These are phyloP conservation scores for Rachicladosporium sp. DNA, from an alignment of 2,329 filamentous ascomycete species.

Conservation along the genomic window DNA sequence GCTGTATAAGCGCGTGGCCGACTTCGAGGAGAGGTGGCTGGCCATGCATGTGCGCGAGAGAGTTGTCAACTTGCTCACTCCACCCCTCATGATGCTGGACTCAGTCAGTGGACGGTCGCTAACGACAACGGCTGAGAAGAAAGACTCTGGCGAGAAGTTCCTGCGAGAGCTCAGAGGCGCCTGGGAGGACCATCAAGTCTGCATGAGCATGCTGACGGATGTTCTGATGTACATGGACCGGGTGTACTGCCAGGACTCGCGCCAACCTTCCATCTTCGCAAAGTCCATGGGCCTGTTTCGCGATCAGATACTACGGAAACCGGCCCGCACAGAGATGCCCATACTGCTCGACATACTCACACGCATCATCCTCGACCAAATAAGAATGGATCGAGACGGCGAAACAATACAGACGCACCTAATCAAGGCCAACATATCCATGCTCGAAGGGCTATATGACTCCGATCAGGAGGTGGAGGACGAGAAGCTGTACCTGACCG, in stretches of 20 bases:
- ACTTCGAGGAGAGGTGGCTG: slow-evolving; percentile 76
- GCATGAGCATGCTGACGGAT: slow-evolving; percentile 94
- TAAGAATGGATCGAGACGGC: slow-evolving; percentile 82
- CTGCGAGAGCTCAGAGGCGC: slow-evolving; percentile 60
- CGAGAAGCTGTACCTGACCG: slow-evolving; percentile 69
- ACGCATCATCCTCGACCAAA: slow-evolving; percentile 74
- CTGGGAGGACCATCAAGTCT: slow-evolving; percentile 82
- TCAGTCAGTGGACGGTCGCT: slow-evolving; percentile 19
- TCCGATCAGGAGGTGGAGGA: slow-evolving; percentile 63
- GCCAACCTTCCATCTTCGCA: slow-evolving; percentile 66
- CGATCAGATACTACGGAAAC: slow-evolving; percentile 64
- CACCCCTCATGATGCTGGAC: slow-evolving; percentile 49
- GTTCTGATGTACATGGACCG: slow-evolving; percentile 93
- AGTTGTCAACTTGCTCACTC: slow-evolving; percentile 60
- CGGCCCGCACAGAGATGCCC: slow-evolving; percentile 34
- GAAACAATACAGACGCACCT: slow-evolving; percentile 76
- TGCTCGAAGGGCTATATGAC: slow-evolving; percentile 84
- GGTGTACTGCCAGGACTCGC: slow-evolving; percentile 62
- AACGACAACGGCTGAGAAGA: slow-evolving; percentile 50
- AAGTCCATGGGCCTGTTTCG: slow-evolving; percentile 79
- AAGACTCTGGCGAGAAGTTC: slow-evolving; percentile 72
- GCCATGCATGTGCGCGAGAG: slow-evolving; percentile 56
- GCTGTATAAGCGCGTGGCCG: slow-evolving; percentile 68
- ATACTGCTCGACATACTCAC: slow-evolving; percentile 64
- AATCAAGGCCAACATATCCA: slow-evolving; percentile 71